Conservation (phyloP, 768 basidiomycete species). For the Trametes punicea region DNA sequence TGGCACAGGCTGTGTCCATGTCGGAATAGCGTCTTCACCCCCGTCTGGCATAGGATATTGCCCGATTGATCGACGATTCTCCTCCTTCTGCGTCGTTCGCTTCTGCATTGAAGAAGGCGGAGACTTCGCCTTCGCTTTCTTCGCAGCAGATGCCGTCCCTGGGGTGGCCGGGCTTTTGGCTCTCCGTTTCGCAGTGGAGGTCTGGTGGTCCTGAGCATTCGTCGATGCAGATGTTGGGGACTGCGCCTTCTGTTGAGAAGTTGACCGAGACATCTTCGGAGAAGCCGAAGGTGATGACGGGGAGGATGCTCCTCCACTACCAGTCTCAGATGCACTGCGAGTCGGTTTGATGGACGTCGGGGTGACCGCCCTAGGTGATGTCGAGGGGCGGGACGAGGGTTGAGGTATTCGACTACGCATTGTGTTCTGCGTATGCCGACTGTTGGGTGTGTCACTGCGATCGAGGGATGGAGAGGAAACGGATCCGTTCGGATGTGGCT, state of each 20-base stretch:
- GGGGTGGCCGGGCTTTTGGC: slow-evolving; percentile 47
- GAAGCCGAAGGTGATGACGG: slow-evolving; percentile 17
- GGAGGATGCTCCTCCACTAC: background rate
- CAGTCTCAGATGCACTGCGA: slow-evolving; percentile 37
- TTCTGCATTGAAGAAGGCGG: slow-evolving; percentile 31
- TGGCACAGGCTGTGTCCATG: slow-evolving; percentile 74
- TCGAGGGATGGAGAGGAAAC: slow-evolving; percentile 23
- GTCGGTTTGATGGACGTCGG: slow-evolving; percentile 35
- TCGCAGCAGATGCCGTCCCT: slow-evolving; percentile 36
- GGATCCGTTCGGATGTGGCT: slow-evolving; percentile 21
- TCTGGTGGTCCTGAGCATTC: slow-evolving; percentile 16
- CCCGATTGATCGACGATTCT: slow-evolving; percentile 56
- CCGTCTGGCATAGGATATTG: slow-evolving; percentile 61
- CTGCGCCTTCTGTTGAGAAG: slow-evolving; percentile 17
- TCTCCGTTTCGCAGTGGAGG: slow-evolving; percentile 36
- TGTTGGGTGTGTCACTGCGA: slow-evolving; percentile 25
- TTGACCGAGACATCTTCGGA: slow-evolving; percentile 20
- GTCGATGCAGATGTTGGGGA: slow-evolving; percentile 7
- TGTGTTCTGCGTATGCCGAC: slow-evolving; percentile 13
- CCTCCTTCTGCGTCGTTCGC: slow-evolving; percentile 40
- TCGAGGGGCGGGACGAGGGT: slow-evolving; percentile 36
- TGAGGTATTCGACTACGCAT: slow-evolving; percentile 23
- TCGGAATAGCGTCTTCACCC: slow-evolving; percentile 73
- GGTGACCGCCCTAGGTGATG: slow-evolving; percentile 44
- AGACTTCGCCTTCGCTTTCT: slow-evolving; percentile 37